Base-by-base conservation (phyloP, 441 rosid species). In the Eugenia klotzschiana region DNA sequence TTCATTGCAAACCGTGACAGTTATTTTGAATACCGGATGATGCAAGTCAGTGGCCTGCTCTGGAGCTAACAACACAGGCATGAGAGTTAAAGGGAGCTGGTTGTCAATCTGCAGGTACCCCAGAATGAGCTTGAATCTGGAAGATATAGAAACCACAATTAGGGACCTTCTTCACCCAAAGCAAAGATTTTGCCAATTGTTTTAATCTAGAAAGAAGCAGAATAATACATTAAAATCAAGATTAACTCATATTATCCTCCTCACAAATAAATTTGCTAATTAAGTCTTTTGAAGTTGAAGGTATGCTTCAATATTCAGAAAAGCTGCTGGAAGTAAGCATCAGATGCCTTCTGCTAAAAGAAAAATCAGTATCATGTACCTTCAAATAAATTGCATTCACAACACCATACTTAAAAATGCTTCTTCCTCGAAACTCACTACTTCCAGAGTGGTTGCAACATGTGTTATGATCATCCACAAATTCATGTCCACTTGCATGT, bases 21-120 rank as follows among this genome's bases (percentile, higher is more conserved):
- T 96, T 95, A 92, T 94, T 92, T 97, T 97, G 90, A 96, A 96
- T 80, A 93, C 99, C 41, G 99, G 99, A 90, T 94, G 97, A 83
- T 92, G 93, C 84, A 87, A 80, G 88, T 94, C 96, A 86, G 89
- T 85, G 69, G 88, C 85, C 89, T 93, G 92, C 86, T 95, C 99
- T 80, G 99, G 96, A 83, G 98, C 98, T 91, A 96, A 89, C 29
- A 96, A 87, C 85, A 97, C 99, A 12, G 99, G 99, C 98, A 94
- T 93, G 87, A 95, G 88, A 85, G 98, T 90, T 84, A 97, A 89
- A 88, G 98, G 99, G 82, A 97, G 98, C 90, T 94, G 98, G 90
- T 97, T 96, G 89, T 97, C 99, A 83, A 97, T 91, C 92, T 97
- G 99, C 91, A 96, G 83, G 89, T 90, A 85, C 79, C 98, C 99